Evolutionary conservation across 352 stramenopile genomes (phyloP).

Genomic region (Globisporangium polare): DNA sequence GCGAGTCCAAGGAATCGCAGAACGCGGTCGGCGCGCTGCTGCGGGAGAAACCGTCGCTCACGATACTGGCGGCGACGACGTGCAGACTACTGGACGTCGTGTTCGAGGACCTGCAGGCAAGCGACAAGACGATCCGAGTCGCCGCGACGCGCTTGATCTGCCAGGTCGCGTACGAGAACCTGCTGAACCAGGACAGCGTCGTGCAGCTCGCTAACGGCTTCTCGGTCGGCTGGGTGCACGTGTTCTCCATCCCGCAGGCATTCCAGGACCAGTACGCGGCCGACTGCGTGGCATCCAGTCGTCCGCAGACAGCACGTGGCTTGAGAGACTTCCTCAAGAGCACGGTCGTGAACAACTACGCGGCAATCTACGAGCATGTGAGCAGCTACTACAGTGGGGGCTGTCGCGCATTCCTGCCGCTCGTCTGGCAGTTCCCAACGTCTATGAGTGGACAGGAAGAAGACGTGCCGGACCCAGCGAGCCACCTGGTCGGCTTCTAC

Average conservation of each 20-base stretch:
- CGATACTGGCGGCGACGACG: not conserved
- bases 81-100: conserved; percentile 19
- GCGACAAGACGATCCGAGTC: conserved; percentile 40
- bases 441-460: not conserved
- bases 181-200: conserved; percentile 32
- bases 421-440: conserved; percentile 36
- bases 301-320: not conserved
- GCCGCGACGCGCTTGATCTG: conserved; percentile 43
- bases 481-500: conserved; percentile 51
- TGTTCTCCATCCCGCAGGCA: conserved; percentile 37
- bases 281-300: not conserved
- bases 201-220: conserved; percentile 25
- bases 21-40: conserved; percentile 41
- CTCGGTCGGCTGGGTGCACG: conserved; percentile 50
- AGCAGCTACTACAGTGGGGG: conserved; percentile 43
- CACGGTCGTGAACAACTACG: conserved; percentile 36
- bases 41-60: conserved; percentile 8
- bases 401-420: conserved; percentile 39
- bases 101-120: conserved; percentile 31
- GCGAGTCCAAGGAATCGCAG: conserved; percentile 37
- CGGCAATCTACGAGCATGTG: conserved; percentile 32
- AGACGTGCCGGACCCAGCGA: conserved; percentile 35
- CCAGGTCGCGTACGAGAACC: conserved; percentile 47
- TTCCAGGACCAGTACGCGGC: conserved; percentile 25
- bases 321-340: conserved; percentile 28